Percentiles rank a stretch among this genome's conserved stretches.
Conservation (phyloP, 2,329 filamentous ascomycete genomes). For the Polychaeton citri region DNA sequence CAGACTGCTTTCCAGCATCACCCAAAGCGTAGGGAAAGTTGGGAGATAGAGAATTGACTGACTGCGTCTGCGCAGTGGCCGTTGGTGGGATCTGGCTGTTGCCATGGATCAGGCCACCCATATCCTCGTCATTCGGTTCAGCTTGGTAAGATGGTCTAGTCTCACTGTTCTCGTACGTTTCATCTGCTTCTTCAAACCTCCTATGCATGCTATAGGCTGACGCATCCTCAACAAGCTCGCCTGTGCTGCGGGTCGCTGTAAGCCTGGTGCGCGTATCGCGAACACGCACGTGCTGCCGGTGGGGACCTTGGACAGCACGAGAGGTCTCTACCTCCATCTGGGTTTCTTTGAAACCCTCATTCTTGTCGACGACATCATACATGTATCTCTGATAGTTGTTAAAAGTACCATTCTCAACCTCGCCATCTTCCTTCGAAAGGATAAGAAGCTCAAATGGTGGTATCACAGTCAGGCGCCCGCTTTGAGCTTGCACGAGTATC, state of each 20-base stretch:
- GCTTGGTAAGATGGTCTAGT: no score
- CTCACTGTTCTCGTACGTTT: no score
- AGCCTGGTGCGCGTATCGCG: neutral
- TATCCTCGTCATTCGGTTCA: no score
- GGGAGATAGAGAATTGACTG: no score
- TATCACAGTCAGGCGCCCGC: constrained; percentile 10
- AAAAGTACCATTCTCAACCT: neutral
- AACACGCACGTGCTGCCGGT: neutral
- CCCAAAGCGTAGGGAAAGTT: no score
- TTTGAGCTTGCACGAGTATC: constrained; percentile 9
- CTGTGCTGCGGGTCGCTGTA: neutral
- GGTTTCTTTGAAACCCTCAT: neutral
- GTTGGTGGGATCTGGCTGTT: no score
- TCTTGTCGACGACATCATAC: neutral
- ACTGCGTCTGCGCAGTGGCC: no score
- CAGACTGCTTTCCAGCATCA: no score
- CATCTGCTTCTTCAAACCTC: neutral
- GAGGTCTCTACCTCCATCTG: neutral
- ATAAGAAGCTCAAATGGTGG: constrained; percentile 21
- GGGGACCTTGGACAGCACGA: neutral
- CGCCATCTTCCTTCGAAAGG: neutral
- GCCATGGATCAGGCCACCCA: no score
- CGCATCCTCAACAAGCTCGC: neutral
- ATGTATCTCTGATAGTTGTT: neutral
- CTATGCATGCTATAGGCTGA: neutral